Evolutionary conservation across 2,329 filamentous ascomycete genomes (phyloP).

Genomic region (Laburnicola sp.): DNA sequence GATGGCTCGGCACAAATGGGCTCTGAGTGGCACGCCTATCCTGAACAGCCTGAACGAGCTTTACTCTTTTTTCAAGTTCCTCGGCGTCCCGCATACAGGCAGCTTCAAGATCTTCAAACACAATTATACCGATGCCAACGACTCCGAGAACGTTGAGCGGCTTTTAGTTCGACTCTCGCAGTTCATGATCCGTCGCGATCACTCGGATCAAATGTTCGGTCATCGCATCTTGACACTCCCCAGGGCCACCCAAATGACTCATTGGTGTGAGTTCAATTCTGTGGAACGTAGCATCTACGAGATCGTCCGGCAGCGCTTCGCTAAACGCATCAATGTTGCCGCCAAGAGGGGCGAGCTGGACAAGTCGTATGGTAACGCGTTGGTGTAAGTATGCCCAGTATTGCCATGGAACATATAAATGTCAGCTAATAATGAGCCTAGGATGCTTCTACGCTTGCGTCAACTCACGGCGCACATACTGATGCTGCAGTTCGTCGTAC

Average conservation of each 20-base stretch:
- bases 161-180: slow-evolving; percentile 45
- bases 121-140: slow-evolving; percentile 46
- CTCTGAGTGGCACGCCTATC: slow-evolving; percentile 50
- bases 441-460: slow-evolving; percentile 54
- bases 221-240: slow-evolving; percentile 60
- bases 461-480: slow-evolving; percentile 57
- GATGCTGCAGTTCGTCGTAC: slow-evolving; percentile 51
- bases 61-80: slow-evolving; percentile 51
- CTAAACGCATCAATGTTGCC: slow-evolving; percentile 47
- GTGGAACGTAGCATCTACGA: slow-evolving; percentile 59
- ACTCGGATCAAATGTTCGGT: slow-evolving; percentile 56
- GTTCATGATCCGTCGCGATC: slow-evolving; percentile 61
- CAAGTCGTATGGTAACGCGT: slow-evolving; percentile 46
- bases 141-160: slow-evolving; percentile 37
- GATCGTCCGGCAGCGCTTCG: slow-evolving; percentile 52
- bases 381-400: slow-evolving; percentile 33
- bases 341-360: slow-evolving; percentile 27
- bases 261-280: slow-evolving; percentile 54
- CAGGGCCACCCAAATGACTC: slow-evolving; percentile 48
- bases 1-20: slow-evolving; percentile 47
- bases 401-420: not conserved
- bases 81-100: slow-evolving; percentile 47
- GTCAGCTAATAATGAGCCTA: not conserved
- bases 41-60: slow-evolving; percentile 38
- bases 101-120: slow-evolving; percentile 48